Base-by-base conservation (phyloP, 345 rosid species). In the Eucalyptus shirleyi region DNA sequence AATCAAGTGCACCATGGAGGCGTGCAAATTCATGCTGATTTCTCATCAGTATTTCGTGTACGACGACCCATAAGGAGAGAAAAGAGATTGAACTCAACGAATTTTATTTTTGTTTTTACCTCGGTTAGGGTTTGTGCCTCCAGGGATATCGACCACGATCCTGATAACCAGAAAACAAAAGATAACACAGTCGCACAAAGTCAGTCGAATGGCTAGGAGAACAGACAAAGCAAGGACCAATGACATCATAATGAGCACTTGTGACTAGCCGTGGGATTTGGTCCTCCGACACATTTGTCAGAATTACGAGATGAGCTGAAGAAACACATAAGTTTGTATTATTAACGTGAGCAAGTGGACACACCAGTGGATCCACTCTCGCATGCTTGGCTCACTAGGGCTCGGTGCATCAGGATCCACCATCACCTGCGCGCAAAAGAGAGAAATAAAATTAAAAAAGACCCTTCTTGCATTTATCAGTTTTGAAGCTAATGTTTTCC, bases 291-390 rank as follows among this genome's bases (percentile, higher is more conserved):
- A 19, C 83, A 77, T 21, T 37, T 37, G 8, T 21, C 45, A 26
- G 83, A 77, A 77, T 40, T 23, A 21, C 83, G 28, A 77, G 83
- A 77, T 24, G 47, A 69, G 47, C 42, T 10, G 83, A 77, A 77
- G 47, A 11, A 77, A 37, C 83, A 87, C 83, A 34, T 11, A 4
- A 3, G 69, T 30, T 77, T 40, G 28, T 77, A 21, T 77, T 37
- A 60, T 45, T 50, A 45, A 77, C 28, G 83, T 21, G 83, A 77
- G 45, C 23, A 56, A 86, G 81, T 40, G 3, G 45, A 89, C 91
- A 9, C n/a, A 97, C 99, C 99, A 97, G 81, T 97, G 99, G 88
- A 95, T 92, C 98, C 97, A 95, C 89, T 97, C 99, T 88, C 99
- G 91, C 96, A 95, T 91, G 92, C 90, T 92, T 7, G 99, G 99